Evolutionary conservation across 2,329 filamentous ascomycete species (phyloP), one percentile per base, ranked within the genome.

Genomic region (Cladophialophora immunda): DNA sequence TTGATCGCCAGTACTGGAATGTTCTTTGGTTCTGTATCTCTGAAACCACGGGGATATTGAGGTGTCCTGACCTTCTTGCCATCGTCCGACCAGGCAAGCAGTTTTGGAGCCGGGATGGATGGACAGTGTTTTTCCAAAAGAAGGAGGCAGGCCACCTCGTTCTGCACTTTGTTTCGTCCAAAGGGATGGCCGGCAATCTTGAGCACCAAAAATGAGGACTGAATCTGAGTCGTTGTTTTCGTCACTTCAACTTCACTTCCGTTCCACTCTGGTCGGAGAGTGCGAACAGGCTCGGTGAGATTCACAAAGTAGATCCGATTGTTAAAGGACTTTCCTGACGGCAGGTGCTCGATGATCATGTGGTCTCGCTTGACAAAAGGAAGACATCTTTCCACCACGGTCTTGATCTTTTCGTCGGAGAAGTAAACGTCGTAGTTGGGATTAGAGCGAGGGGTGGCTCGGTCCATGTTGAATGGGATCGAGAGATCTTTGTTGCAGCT

Each of bases 261-360:
- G 15, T 30, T 62, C 62, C 62, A 68, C 17, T 62, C 45, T 4
- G 62, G 66, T 17, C 66, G 45, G 7, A 38, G 25, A 19, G 41
- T 36, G 15, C 32, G 47, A 3, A 58, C 55, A 4, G 67, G 68
- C 27, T 58, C 62, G 59, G 19, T 55, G 47, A 71, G 64, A 30
- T 69, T 61, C 41, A 72, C 47, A 50, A 66, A 70, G 62, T 72
- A 72, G 65, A 72, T 72, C 38, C 68, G 62, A 38, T 70, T 72
- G 57, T 69, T 69, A 68, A 72, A 69, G 0, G 70, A 72, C n/a
- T 69, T 66, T 17, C 70, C 68, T 1, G 59, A 65, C n/a, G 58
- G 55, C 13, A 68, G 36, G 27, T 64, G 54, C 52, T 69, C 62
- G 58, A 67, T 62, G 53, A 22, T 64, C 53, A 70, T 61, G 36